Evolutionary conservation across 2,329 filamentous ascomycete species (phyloP).

Genomic region (Cercospora sp.): DNA sequence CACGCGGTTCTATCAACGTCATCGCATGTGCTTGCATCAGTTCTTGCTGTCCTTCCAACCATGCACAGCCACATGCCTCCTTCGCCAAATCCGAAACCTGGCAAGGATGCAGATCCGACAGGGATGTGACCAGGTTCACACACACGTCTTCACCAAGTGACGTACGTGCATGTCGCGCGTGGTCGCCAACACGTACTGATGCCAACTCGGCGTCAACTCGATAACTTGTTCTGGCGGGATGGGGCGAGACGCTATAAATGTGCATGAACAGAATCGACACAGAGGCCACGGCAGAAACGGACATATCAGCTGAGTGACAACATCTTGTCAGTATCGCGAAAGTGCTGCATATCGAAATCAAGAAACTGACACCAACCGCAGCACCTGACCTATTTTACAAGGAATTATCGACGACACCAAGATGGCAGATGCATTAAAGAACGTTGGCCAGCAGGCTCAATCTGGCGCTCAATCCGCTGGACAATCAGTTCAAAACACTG

Average conservation of each 20-base stretch:
- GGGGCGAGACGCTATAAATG: background rate
- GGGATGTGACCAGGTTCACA: constrained; percentile 5
- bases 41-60: background rate
- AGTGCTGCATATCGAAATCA: background rate
- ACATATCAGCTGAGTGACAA: background rate
- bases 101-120: constrained; percentile 6
- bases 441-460: constrained; percentile 23
- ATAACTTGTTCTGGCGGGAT: background rate
- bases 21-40: background rate
- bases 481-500: background rate
- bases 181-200: background rate
- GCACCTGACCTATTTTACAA: background rate
- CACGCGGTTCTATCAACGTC: background rate
- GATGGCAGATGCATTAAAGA: constrained; percentile 27
- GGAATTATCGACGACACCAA: background rate
- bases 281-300: background rate
- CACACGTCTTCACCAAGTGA: constrained; percentile 1
- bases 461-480: constrained; percentile 1
- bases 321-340: background rate
- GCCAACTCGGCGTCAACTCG: background rate
- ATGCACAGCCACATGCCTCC: constrained; percentile 5
- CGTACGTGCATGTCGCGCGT: constrained; percentile 4
- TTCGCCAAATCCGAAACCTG: background rate
- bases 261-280: background rate
- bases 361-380: background rate